These are phyloP conservation scores for Phytophthora fragariaefolia DNA, from an alignment of 352 stramenopile species.

Conservation along the genomic window DNA sequence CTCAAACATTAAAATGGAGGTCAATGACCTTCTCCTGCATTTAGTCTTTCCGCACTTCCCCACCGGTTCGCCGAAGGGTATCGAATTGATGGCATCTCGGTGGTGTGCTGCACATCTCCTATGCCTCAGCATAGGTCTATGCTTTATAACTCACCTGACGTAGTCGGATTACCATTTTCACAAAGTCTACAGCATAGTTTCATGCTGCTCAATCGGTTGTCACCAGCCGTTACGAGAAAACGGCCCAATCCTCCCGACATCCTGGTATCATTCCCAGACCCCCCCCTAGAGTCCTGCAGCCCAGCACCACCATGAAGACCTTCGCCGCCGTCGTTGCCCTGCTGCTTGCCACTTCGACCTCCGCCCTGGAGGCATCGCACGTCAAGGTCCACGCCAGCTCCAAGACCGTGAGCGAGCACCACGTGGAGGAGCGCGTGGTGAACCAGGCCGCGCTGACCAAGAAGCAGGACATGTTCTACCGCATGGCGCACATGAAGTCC, in stretches of 20 bases:
- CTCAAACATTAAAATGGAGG: no score
- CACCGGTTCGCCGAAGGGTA: no score
- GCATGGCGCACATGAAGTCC: conserved; percentile 60
- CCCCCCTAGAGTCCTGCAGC: not conserved
- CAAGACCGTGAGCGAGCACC: conserved; percentile 16
- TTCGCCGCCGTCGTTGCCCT: conserved; percentile 20
- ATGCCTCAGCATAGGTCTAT: no score
- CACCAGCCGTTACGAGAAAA: conserved; percentile 1
- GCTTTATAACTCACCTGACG: no score
- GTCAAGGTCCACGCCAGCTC: conserved; percentile 23
- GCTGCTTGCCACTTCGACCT: conserved; percentile 17
- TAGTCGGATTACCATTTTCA: no score
- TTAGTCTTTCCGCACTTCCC: no score
- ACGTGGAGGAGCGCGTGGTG: conserved; percentile 34
- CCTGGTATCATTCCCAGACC: conserved; percentile 21
- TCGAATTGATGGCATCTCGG: no score
- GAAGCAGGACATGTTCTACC: conserved; percentile 51
- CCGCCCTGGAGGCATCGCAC: conserved; percentile 15
- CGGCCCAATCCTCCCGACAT: not conserved
- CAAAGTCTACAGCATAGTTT: no score
- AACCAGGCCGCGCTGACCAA: conserved; percentile 34
- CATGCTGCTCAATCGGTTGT: no score
- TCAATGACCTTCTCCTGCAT: no score
- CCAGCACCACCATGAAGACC: conserved; percentile 28
- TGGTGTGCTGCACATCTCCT: no score